Conservation (phyloP, 2,329 filamentous ascomycete genomes). For the Penicillium crustosum region DNA sequence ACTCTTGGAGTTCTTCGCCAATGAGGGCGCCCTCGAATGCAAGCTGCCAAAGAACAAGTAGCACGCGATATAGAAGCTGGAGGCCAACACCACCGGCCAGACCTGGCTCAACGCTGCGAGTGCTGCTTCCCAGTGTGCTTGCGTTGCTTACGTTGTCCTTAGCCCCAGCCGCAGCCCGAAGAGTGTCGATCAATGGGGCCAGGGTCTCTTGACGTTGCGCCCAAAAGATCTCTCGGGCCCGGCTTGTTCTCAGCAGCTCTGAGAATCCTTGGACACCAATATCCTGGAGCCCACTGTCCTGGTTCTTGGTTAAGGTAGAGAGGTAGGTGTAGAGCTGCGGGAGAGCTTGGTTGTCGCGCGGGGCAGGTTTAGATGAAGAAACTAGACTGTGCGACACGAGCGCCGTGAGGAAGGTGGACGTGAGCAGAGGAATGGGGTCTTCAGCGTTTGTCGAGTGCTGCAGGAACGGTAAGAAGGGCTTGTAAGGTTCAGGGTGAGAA, state of each 20-base stretch:
- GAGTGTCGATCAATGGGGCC: slow-evolving; percentile 75
- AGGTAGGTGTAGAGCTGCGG: slow-evolving; percentile 84
- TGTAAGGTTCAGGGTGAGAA: slow-evolving; percentile 66
- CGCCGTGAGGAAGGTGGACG: slow-evolving; percentile 79
- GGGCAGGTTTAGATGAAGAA: slow-evolving; percentile 58
- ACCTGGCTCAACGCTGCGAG: slow-evolving; percentile 64
- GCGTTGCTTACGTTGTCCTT: slow-evolving; percentile 68
- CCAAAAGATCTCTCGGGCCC: slow-evolving; percentile 84
- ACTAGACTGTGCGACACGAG: slow-evolving; percentile 68
- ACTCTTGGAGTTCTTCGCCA: slow-evolving; percentile 73
- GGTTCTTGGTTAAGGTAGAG: slow-evolving; percentile 75
- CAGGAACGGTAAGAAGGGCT: slow-evolving; percentile 81
- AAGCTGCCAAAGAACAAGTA: slow-evolving; percentile 93
- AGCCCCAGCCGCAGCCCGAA: slow-evolving; percentile 71
- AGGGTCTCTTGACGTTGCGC: slow-evolving; percentile 82
- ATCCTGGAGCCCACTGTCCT: slow-evolving; percentile 88
- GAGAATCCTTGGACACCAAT: slow-evolving; percentile 94
- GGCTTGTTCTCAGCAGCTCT: slow-evolving; percentile 71
- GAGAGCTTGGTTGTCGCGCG: slow-evolving; percentile 71
- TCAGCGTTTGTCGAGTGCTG: slow-evolving; percentile 79
- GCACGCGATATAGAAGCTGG: slow-evolving; percentile 89
- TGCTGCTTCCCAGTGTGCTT: slow-evolving; percentile 58
- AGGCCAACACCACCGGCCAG: slow-evolving; percentile 77
- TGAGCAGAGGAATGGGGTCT: slow-evolving; percentile 84
- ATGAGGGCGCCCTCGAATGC: slow-evolving; percentile 77